Evolutionary conservation across 495 filamentous ascomycete species (phyloP).

Genomic region (Oidiodendron maius): DNA sequence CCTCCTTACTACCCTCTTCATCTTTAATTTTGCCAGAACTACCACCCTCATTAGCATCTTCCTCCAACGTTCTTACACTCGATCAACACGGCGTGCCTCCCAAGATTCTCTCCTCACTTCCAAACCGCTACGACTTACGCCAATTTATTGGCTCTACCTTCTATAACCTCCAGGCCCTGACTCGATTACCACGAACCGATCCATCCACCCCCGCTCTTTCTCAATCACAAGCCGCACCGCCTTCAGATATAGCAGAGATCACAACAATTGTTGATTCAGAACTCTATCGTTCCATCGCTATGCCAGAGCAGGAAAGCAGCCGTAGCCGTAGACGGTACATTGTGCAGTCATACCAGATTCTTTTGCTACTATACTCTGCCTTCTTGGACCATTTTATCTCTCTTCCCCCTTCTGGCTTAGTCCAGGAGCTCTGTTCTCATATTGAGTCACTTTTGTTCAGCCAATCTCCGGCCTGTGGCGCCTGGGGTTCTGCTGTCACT

Average conservation of each 20-base stretch:
- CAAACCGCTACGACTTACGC: slow-evolving; percentile 6
- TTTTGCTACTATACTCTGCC: slow-evolving; percentile 5
- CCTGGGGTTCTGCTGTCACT: neutral
- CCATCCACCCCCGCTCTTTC: no score
- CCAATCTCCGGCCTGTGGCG: neutral
- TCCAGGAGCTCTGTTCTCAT: neutral
- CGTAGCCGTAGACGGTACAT: slow-evolving; percentile 1
- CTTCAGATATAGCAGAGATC: neutral
- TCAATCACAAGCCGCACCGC: neutral
- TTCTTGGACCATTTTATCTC: slow-evolving; percentile 1
- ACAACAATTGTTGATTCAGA: neutral
- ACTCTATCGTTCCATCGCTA: neutral
- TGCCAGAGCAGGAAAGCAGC: neutral
- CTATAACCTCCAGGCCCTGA: neutral
- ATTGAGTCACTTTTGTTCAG: neutral
- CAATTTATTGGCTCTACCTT: neutral
- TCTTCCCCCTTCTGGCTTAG: neutral
- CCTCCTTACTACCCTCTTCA: no score
- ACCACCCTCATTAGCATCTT: neutral
- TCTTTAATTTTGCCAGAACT: no score
- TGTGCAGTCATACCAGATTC: neutral
- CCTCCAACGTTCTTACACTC: neutral
- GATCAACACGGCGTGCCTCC: slow-evolving; percentile 2
- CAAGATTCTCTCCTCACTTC: slow-evolving; percentile 1
- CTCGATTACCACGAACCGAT: neutral